Base-by-base conservation (phyloP, 83 land plant species). In the Isoetes engelmannii region DNA sequence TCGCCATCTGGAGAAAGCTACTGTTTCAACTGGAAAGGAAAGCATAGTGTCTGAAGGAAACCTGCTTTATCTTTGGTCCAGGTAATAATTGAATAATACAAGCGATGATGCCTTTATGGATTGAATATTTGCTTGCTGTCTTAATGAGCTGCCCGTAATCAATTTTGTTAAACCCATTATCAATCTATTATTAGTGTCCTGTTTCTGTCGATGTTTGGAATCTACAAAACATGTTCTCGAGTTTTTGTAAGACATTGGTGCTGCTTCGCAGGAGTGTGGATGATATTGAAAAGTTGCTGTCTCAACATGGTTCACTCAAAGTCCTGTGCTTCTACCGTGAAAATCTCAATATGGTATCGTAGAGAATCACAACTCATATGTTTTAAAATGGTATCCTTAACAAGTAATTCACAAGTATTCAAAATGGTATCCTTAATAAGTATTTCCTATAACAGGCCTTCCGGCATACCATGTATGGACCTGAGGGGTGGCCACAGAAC, bases 391-490 rank as follows among this genome's bases (percentile, higher is more conserved):
- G 37, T 28, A 28, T 28, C 37, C 37, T 28, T 28, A 28, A 28
- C 37, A 28, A 28, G 2, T 12, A 7, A n/a, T n/a, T n/a, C 8
- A 20, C 4, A 12, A 28, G 37, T 28, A 28, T 28, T 28, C 2
- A 0, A 28, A 28, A 28, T 28, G 37, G 37, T 28, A 28, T 28
- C 37, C 37, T 28, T 28, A 28, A 28, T 2, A 28, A 28, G 2
- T 12, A 7, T 12, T 4, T 1, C 28, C 28, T 12, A 3, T 19
- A 12, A 45, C 78, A 94, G 99, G 99, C 89, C 37, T 96, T 96
- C 65, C 82, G 99, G 61, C 91, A 96, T 75, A 96, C 99, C 7
- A 96, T 96, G 99, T 96, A 87, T 86, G 99, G 97, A 48, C 99
- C 99, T 43, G 99, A 96, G 79, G 99, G 99, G 17, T 84, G 99